Evolutionary conservation across 768 basidiomycete genomes (phyloP), one percentile per base, ranked within the genome.

Genomic region (Amanita exitialis): DNA sequence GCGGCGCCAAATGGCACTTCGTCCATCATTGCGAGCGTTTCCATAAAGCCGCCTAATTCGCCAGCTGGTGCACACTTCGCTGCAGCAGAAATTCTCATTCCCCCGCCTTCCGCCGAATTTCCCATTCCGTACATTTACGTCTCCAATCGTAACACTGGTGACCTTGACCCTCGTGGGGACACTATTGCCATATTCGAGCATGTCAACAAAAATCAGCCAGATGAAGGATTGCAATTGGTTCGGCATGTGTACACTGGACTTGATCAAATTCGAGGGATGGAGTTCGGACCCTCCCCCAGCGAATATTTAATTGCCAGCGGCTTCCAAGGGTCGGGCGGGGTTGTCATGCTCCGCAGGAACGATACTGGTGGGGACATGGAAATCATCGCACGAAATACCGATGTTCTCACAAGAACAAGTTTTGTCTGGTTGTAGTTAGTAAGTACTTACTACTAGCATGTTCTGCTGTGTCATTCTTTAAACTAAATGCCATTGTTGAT

Each of bases 301-400:
- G 71, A 70, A 56, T 78, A 72, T 58, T 64, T 85, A 25, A 67
- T 82, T 36, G 80, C 80, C 21, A 72, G 74, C 6, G 81, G 79
- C 6, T 65, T 68, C 23, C 72, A 69, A 3, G 80, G 80, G 15
- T 66, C 64, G 20, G 77, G 69, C 2, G 83, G 84, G 1, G 74
- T 82, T 8, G 69, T 73, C 21, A 66, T 85, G n/a, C 71, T 79
- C 56, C 67, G 72, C 62, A 72, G 83, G 52, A 73, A 71, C 2
- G 68, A 79, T 15, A 69, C 73, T 2, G 83, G 83, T 16, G 63
- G 68, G 30, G 69, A 76, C 53, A 62, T 86, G 37, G 59, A 63
- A 44, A 68, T 78, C 53, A 70, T 84, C 15, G 79, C 72, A 3
- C 68, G 70, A 57, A 82, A 83, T 59, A 64, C 66, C 12, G 71